These are phyloP conservation scores for Penicillium silybi DNA, from an alignment of 495 filamentous ascomycete genomes.

Conservation along the genomic window DNA sequence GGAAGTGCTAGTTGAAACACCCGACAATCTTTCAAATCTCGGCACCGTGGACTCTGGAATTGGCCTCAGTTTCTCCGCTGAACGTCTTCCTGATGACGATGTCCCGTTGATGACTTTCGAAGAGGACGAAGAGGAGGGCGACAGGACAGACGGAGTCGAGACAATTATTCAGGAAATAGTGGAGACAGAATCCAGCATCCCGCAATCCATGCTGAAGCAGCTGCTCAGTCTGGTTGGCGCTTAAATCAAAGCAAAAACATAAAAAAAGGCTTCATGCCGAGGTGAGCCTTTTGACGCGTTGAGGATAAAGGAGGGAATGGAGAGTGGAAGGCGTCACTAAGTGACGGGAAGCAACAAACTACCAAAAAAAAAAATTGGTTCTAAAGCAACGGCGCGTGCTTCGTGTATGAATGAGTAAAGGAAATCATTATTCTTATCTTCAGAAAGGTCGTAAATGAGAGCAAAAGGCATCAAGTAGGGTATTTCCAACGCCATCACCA, in stretches of 20 bases:
- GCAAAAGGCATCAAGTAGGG: background rate
- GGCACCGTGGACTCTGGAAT: no score
- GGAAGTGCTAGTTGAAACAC: background rate
- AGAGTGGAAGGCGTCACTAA: background rate
- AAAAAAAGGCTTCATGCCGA: no score
- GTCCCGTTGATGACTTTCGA: background rate
- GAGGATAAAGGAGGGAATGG: background rate
- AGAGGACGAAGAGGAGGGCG: background rate
- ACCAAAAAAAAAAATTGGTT: background rate
- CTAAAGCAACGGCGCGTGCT: no score
- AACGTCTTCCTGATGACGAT: background rate
- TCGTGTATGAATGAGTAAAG: no score
- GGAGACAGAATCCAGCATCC: background rate
- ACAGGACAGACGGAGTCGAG: background rate
- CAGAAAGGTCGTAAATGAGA: background rate
- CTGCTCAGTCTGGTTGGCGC: background rate
- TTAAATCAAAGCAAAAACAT: background rate
- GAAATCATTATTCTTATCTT: background rate
- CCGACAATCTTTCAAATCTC: background rate
- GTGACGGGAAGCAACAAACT: background rate
- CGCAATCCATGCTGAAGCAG: background rate
- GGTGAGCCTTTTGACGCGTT: background rate
- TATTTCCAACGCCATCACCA: slow-evolving; percentile 35
- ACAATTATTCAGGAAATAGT: background rate
- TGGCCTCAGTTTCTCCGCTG: background rate